Evolutionary conservation across 208 protist genomes (phyloP), one percentile per base, ranked within the genome.

Genomic region (Crithidia mellificae): DNA sequence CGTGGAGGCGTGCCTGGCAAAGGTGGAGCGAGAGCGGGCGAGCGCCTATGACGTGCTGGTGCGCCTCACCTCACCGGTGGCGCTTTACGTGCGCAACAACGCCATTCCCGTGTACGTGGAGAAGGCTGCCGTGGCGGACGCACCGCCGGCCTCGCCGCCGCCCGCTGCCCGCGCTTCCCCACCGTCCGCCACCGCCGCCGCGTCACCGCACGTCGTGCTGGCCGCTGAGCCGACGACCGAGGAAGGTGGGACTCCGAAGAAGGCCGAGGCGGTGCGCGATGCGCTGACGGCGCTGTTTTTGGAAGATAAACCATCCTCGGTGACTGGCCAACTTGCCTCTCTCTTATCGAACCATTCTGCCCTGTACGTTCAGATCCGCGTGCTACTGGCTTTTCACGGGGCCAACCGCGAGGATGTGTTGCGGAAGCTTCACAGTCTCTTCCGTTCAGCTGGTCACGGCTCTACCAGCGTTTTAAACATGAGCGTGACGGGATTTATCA

Each of bases 41-140:
- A 81, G 75, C 24, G 85, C 88, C 15, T 86, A 69, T 46, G 78
- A 91, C 20, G 53, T 91, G 11, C 78, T 93, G 20, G 80, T 80
- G 8, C 36, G 47, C 47, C 63, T 93, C 52, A 63, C 59, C 47
- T 69, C 74, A 4, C 68, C 70, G 1, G 62, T 93, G 29, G 67
- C 78, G 0, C 43, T 8, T 0, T 84, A 71, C 52, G 78, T 93
- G 32, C 58, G 58, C 7, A 62, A 20, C 27, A 57, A 81, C 15
- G 32, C 71, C 6, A 84, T 92, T 29, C 81, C 80, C 5, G 78
- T 92, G 50, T 83, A 80, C 69, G 34, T 63, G 49, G 69, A 73
- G 44, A 63, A 47, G 52, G 12, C 17, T 20, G 5, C 22, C 17
- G 46, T 11, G 41, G 41, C 41, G 41, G 4, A 6, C 15, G 15